phyloP scores from a whole-genome alignment of 306 rosid genomes.

The Casuarina cunninghamiana region DNA sequence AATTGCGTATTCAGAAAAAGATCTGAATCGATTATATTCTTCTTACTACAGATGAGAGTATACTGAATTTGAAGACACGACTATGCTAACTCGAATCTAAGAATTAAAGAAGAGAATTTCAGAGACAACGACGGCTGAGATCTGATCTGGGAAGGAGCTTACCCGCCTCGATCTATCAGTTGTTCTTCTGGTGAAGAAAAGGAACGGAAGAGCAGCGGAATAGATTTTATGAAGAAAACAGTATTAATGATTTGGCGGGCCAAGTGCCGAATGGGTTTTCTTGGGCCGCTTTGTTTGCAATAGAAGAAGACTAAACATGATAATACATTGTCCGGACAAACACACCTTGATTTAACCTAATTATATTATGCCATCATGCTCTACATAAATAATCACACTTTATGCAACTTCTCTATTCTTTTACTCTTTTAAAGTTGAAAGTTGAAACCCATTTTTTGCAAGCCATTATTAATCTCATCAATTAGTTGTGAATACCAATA shows the following conservation, averaged over 20 bases:
- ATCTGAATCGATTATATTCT: background rate
- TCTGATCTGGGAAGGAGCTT: slow-evolving; percentile 4
- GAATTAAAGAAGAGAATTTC: background rate
- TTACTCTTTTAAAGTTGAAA: no score
- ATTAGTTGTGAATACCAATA: no score
- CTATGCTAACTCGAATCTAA: background rate
- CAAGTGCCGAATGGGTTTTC: background rate
- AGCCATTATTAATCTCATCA: no score
- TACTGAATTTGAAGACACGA: background rate
- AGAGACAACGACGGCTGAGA: background rate
- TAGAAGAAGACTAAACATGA: no score
- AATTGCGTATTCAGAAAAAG: background rate
- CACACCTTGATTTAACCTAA: no score
- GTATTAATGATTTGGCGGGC: background rate
- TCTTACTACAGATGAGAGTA: background rate
- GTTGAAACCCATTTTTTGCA: no score
- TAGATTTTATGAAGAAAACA: background rate
- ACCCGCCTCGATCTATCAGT: background rate
- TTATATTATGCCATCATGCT: no score
- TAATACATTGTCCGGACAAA: no score
- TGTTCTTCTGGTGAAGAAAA: background rate
- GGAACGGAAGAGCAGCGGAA: background rate
- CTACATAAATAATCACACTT: no score
- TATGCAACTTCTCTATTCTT: no score
- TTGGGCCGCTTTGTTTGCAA: background rate